Base-by-base conservation (phyloP, 176 grass and related monocot species). In the Raddia guianensis region DNA sequence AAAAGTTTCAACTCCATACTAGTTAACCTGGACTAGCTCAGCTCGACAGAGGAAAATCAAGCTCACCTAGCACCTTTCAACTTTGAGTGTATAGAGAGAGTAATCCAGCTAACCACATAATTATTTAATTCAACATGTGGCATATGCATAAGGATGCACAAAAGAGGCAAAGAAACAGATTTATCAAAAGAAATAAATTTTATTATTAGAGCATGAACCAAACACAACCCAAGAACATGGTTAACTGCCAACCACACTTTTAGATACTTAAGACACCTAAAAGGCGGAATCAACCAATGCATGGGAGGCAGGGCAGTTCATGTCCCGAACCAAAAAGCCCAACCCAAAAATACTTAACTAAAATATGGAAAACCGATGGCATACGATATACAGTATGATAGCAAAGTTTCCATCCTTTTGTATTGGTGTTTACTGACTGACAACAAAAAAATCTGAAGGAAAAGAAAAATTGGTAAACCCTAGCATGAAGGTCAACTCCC, bases 271-370 rank as follows among this genome's bases (percentile, higher is more conserved):
- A 71, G 43, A 40, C 66, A 50, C 53, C 68, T 46, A 76, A 76
- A 75, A 70, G 32, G 37, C 48, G 19, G 37, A 83, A 82, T 46
- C 66, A 71, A 21, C 60, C 49, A 74, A 59, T 54, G 62, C 15
- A 47, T 53, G 76, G 40, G 45, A 69, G 48, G 63, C n/a, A 45
- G 32, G n/a, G 49, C 37, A 40, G 37, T 40, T 40, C 37, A 40
- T 40, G 2, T 40, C 37, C 37, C 37, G 4, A 40, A 40, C 37
- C 3, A 40, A 40, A 40, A 40, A 40, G 37, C 37, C 37, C 37
- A 40, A 40, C 37, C 3, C 4, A 40, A 40, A 40, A 40, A 40
- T 40, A 40, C 37, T 40, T 3, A 40, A 40, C 37, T 40, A 1
- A 40, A 40, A 2, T 40, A 40, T 40, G 37, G 37, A 40, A 40